phyloP scores from a whole-genome alignment of 495 filamentous ascomycete genomes.

The Penicillium salamii region DNA sequence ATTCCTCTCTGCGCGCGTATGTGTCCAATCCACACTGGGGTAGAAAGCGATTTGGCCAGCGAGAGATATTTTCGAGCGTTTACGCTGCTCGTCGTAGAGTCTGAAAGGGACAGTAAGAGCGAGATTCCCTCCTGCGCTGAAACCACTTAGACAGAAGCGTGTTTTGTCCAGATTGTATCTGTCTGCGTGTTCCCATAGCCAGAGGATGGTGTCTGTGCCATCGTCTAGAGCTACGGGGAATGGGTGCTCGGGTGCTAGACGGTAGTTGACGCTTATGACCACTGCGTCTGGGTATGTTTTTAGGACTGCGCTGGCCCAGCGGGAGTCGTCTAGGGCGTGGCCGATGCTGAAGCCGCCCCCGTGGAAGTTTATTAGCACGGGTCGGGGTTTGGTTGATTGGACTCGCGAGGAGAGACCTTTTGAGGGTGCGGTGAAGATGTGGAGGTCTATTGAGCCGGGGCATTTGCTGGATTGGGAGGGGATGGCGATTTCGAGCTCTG shows the following conservation, averaged over 20 bases:
- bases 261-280: constrained; percentile 31
- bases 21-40: constrained; percentile 70
- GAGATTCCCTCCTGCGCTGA: constrained; percentile 74
- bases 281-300: constrained; percentile 8
- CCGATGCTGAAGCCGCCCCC: constrained; percentile 39
- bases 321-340: constrained; percentile 26
- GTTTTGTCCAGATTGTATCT: constrained; percentile 46
- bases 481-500: constrained; percentile 13
- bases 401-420: not conserved
- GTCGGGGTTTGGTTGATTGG: not conserved
- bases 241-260: constrained; percentile 35
- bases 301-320: constrained; percentile 15
- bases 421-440: constrained; percentile 18
- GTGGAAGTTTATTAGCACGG: constrained; percentile 26
- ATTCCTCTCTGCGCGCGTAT: constrained; percentile 49
- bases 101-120: constrained; percentile 65
- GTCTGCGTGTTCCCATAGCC: constrained; percentile 50
- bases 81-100: constrained; percentile 33
- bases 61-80: constrained; percentile 29
- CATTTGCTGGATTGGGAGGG: constrained; percentile 16
- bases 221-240: constrained; percentile 60
- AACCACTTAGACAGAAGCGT: constrained; percentile 64
- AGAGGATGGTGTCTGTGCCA: constrained; percentile 52
- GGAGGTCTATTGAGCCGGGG: constrained; percentile 16
- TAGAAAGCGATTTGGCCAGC: constrained; percentile 63